Evolutionary conservation across 176 grass and related monocot genomes (phyloP).

Genomic region (Oryza brachyantha): DNA sequence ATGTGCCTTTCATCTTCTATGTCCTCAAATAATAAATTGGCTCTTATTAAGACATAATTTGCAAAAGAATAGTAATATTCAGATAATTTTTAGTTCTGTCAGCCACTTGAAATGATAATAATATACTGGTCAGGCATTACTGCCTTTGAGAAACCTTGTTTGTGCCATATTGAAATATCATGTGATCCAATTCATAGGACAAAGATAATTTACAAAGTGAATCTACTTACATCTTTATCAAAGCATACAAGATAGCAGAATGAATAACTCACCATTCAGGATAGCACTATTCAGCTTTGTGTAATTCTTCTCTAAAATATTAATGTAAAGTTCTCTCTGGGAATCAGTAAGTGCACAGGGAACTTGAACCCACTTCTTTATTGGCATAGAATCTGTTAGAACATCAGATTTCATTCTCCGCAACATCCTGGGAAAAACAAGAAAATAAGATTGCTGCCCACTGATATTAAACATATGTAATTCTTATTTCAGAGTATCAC

Average conservation of each 20-base stretch:
- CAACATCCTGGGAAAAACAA: too few relatives aligned
- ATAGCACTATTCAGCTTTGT: constrained; percentile 55
- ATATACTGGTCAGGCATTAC: neutral
- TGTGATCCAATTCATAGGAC: neutral
- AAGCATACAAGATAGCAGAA: neutral
- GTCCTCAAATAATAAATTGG: neutral
- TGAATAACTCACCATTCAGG: constrained; percentile 39
- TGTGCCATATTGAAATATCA: too few relatives aligned
- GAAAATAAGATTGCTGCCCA: too few relatives aligned
- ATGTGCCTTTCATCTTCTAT: too few relatives aligned
- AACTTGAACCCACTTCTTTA: constrained; percentile 79
- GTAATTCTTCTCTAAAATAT: constrained; percentile 76
- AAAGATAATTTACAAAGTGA: neutral
- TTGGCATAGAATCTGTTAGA: constrained; percentile 55
- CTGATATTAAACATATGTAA: too few relatives aligned
- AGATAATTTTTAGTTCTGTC: too few relatives aligned
- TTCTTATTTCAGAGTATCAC: neutral
- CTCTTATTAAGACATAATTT: neutral
- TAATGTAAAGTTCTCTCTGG: constrained; percentile 68
- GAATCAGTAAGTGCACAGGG: constrained; percentile 59
- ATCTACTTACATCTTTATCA: neutral
- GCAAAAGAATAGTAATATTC: too few relatives aligned
- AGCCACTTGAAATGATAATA: neutral
- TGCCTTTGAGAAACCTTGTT: neutral
- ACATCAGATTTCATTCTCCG: too few relatives aligned